Percentiles rank a stretch among this genome's conserved stretches.
phyloP scores from a whole-genome alignment of 73 alveolate species.

The Paraurostyla sp. region DNA sequence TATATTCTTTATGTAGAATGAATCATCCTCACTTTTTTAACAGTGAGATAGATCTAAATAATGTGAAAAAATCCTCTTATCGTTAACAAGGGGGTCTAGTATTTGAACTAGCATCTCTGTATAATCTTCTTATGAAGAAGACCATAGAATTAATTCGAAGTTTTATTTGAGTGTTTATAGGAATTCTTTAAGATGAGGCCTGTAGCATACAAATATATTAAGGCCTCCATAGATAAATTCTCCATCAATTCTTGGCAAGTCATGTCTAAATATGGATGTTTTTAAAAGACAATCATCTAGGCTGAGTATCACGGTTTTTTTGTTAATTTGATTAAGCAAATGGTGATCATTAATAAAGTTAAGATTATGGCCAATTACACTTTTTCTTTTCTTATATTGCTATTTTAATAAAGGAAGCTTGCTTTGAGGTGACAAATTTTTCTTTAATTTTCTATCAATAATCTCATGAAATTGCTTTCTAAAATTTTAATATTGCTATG shows the following conservation, averaged over 20 bases:
- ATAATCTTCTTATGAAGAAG: conserved; percentile 11
- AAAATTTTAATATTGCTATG: background rate
- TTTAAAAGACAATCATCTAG: conserved; percentile 39
- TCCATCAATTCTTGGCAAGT: conserved; percentile 46
- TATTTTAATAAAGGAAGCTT: background rate
- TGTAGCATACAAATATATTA: conserved; percentile 24
- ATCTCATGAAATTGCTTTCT: conserved; percentile 18
- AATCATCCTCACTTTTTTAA: conserved; percentile 8
- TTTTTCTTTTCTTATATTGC: conserved; percentile 2
- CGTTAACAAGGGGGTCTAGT: background rate
- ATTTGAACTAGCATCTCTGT: background rate
- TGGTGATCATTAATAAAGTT: background rate
- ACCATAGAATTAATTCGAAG: conserved; percentile 39
- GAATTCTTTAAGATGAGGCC: conserved; percentile 25
- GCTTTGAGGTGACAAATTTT: background rate
- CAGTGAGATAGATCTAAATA: background rate
- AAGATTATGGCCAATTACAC: background rate
- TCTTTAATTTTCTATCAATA: conserved; percentile 24
- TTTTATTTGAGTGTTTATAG: background rate
- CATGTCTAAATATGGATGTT: conserved; percentile 23
- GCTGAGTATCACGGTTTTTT: conserved; percentile 11
- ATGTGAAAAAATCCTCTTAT: conserved; percentile 2
- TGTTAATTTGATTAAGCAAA: too few species aligned
- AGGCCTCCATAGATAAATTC: background rate
- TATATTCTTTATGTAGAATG: conserved; percentile 2